phyloP scores from a whole-genome alignment of 352 stramenopile genomes.

The Globisporangium orthogonon region DNA sequence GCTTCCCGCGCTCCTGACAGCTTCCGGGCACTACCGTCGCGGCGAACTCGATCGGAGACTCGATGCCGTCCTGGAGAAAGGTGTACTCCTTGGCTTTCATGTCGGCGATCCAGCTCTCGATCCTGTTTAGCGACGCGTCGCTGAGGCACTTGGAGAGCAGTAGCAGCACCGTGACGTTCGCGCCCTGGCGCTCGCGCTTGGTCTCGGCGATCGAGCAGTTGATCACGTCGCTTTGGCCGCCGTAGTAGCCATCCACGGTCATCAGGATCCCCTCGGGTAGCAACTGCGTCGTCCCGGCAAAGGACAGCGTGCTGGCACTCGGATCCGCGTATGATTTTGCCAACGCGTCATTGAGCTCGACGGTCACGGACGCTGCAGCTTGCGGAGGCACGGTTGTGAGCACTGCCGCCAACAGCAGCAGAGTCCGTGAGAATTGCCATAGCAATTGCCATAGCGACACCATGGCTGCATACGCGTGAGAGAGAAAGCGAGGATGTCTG shows the following conservation, averaged over 20 bases:
- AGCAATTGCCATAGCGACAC: background rate
- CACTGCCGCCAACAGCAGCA: conserved; percentile 1
- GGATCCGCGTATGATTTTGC: conserved; percentile 6
- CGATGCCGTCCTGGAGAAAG: conserved; percentile 8
- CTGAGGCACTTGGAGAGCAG: conserved; percentile 62
- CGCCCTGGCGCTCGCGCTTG: conserved; percentile 9
- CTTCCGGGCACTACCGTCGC: conserved; percentile 22
- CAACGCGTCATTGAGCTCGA: conserved; percentile 8
- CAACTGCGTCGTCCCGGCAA: conserved; percentile 1
- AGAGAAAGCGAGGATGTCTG: background rate
- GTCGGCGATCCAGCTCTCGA: conserved; percentile 39
- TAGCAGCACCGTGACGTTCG: conserved; percentile 34
- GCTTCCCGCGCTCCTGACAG: conserved; percentile 24
- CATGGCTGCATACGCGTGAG: background rate
- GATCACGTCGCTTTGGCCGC: conserved; percentile 6
- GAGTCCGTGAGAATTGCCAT: background rate
- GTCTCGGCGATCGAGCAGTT: conserved; percentile 6
- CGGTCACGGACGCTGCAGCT: background rate
- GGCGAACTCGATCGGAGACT: conserved; percentile 5
- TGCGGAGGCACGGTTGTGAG: background rate
- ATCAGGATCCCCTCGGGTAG: conserved; percentile 10
- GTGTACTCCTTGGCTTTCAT: conserved; percentile 13
- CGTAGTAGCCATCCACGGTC: conserved; percentile 9
- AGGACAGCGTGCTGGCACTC: background rate
- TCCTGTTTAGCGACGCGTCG: conserved; percentile 23